Percentiles rank a stretch among this genome's conserved stretches.
Conservation (phyloP, 2,329 filamentous ascomycete genomes). For the Botrytis fragariae region DNA sequence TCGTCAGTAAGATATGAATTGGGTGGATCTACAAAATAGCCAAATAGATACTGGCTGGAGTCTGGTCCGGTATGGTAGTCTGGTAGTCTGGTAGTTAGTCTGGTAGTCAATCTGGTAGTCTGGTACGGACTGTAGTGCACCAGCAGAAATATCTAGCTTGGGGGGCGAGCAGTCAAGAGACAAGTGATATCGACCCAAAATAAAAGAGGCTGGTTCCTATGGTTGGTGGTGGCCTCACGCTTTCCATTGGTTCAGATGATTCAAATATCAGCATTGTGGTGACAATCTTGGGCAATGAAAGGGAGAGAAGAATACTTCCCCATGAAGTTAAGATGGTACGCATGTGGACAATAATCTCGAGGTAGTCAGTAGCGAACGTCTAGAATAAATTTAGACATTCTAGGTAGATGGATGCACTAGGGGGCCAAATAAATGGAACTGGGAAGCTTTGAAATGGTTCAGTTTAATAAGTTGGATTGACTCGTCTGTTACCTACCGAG, state of each 20-base stretch:
- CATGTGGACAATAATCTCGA: not conserved
- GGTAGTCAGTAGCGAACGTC: not conserved
- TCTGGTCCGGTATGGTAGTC: not conserved
- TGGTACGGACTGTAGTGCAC: not conserved
- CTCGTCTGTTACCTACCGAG: not conserved
- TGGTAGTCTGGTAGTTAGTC: no score
- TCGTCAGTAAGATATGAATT: not conserved
- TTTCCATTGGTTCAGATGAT: not conserved
- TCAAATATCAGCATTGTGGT: not conserved
- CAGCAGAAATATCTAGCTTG: not conserved
- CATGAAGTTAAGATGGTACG: not conserved
- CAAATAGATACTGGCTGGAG: not conserved
- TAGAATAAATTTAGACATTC: not conserved
- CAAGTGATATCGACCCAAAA: not conserved
- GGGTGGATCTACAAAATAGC: conserved; percentile 1
- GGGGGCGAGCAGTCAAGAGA: not conserved
- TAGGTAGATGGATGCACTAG: no score
- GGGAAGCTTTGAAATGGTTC: not conserved
- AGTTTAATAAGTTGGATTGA: conserved; percentile 2
- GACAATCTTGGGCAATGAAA: not conserved
- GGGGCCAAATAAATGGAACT: not conserved
- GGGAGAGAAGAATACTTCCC: not conserved
- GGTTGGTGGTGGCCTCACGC: not conserved
- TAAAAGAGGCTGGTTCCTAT: not conserved
- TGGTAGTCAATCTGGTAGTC: no score